Percentiles rank a stretch among this genome's conserved stretches.
Conservation (phyloP, 768 basidiomycete genomes). For the Suillus sp. region DNA sequence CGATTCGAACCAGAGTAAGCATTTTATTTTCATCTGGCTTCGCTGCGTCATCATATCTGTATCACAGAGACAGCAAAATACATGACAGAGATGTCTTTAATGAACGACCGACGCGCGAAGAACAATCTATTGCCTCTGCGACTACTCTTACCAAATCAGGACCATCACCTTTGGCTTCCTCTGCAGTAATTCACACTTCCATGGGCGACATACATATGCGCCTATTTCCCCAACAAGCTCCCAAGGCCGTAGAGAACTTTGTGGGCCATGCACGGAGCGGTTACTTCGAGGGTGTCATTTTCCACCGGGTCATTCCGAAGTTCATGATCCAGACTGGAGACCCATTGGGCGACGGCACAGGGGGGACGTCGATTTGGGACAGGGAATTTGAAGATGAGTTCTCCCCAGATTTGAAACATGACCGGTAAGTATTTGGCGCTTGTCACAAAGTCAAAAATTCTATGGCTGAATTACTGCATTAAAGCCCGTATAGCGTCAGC, state of each 20-base stretch:
- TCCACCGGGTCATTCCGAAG: slow-evolving; percentile 97
- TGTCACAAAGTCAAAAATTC: not conserved
- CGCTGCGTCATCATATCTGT: slow-evolving; percentile 3
- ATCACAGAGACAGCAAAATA: slow-evolving; percentile 73
- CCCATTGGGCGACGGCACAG: slow-evolving; percentile 92
- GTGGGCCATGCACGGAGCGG: slow-evolving; percentile 87
- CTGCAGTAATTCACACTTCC: slow-evolving; percentile 93
- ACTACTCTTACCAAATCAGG: slow-evolving; percentile 50
- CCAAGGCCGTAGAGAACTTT: slow-evolving; percentile 98
- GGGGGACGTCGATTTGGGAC: slow-evolving; percentile 90
- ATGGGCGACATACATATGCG: slow-evolving; percentile 90
- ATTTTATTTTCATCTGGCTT: slow-evolving; percentile 2
- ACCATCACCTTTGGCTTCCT: slow-evolving; percentile 72
- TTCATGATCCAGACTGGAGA: slow-evolving; percentile 99
- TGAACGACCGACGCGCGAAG: slow-evolving; percentile 94
- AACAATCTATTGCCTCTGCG: slow-evolving; percentile 82
- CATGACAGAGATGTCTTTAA: slow-evolving; percentile 98
- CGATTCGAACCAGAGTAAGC: slow-evolving; percentile 87
- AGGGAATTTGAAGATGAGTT: slow-evolving; percentile 94
- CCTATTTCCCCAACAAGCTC: slow-evolving; percentile 88
- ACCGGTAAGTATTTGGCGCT: slow-evolving; percentile 55
- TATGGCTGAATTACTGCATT: slow-evolving; percentile 12
- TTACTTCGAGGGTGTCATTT: slow-evolving; percentile 91
- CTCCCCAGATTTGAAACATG: slow-evolving; percentile 84
- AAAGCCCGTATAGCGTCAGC: slow-evolving; percentile 89